Evolutionary conservation across 495 filamentous ascomycete species (phyloP).

Genomic region (Penicillium canariense): DNA sequence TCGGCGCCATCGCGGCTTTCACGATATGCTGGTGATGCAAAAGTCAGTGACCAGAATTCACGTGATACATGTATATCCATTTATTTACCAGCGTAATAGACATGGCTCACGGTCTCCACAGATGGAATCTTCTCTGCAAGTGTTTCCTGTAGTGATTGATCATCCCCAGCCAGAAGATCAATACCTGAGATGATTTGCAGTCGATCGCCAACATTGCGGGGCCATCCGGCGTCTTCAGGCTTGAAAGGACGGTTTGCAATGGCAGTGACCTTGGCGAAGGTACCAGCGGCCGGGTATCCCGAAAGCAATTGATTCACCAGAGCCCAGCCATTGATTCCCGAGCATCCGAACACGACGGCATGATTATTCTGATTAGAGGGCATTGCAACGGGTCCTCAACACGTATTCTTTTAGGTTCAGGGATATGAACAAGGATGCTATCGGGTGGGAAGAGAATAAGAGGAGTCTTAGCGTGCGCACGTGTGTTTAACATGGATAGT

Average conservation of each 20-base stretch:
- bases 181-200: constrained; percentile 43
- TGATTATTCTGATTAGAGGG: neutral
- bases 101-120: constrained; percentile 42
- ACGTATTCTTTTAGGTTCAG: neutral
- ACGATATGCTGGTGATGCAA: constrained; percentile 10
- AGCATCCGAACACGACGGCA: constrained; percentile 22
- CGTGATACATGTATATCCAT: neutral
- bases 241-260: constrained; percentile 43
- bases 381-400: neutral
- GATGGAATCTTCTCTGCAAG: constrained; percentile 35
- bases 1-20: constrained; percentile 12
- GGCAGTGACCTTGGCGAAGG: constrained; percentile 43
- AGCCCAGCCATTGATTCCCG: constrained; percentile 50
- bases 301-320: constrained; percentile 41
- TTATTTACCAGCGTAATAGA: constrained; percentile 44
- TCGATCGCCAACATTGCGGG: constrained; percentile 28
- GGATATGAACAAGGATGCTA: neutral
- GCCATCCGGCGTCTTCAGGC: constrained; percentile 38
- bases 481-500: neutral
- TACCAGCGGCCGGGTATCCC: constrained; percentile 38
- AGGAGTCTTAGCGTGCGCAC: neutral
- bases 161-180: constrained; percentile 31
- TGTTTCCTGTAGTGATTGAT: constrained; percentile 16
- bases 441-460: neutral
- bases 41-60: neutral